Evolutionary conservation across 768 basidiomycete species (phyloP), one percentile per base, ranked within the genome.

Genomic region (Multifurca ochricompacta): DNA sequence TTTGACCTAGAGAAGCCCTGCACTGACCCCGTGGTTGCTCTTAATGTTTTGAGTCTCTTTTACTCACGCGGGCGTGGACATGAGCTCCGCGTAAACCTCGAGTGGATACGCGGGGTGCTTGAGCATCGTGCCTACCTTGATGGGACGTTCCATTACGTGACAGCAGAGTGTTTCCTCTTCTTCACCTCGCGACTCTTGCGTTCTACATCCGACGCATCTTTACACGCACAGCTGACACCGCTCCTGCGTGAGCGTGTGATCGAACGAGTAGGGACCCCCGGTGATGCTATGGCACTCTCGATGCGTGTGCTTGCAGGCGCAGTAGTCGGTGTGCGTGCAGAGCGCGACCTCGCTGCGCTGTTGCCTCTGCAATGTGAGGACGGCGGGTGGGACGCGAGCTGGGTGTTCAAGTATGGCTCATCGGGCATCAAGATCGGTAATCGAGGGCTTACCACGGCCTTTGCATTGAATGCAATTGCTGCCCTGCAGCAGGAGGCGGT

Each of bases 331-430:
- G 46, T 79, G 16, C 60, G 63, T 25, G 67, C 77, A 59, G 68
- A 74, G 16, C 65, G 72, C 2, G 81, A 82, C 62, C 58, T 79
- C 8, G 66, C 70, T 6, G 62, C 66, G 18, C 71, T 83, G 8
- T 69, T 77, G 3, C 63, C 70, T 4, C 62, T 78, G 55, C 81
- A 82, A 59, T 68, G 68, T 51, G 75, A 75, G 54, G 80, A 82
- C 59, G 81, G 81, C 16, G 74, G 77, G 3, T 83, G 77, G 77
- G 73, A 71, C 23, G 69, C 69, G 8, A 74, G 81, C 1, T 80
- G 78, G 77, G 68, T 82, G 19, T 82, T 78, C 68, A 77, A 74
- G 64, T 79, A 76, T 52, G 77, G 77, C 5, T 69, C 71, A 0
- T 71, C 75, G 0, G 74, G 72, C 1, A 64, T 78, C 45, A 70